Conservation (phyloP, 805 yeast genomes). For the Saccharomycodes ludwigii region DNA sequence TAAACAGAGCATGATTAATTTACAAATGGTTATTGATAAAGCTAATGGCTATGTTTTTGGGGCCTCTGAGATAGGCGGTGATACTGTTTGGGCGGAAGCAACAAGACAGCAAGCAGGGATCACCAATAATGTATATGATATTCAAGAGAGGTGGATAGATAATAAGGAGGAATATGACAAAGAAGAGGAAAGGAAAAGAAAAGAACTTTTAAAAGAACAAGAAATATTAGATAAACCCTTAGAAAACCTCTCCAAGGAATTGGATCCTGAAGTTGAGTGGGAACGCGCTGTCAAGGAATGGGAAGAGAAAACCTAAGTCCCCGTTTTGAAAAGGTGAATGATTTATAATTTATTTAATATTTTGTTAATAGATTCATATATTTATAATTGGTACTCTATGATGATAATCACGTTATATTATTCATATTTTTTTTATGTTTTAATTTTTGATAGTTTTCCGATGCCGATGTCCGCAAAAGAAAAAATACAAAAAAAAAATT, state of each 20-base stretch:
- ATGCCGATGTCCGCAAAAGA: too few species aligned
- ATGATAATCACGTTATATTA: too few species aligned
- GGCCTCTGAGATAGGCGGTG: constrained; percentile 91
- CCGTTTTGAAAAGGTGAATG: too few species aligned
- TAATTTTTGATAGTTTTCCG: too few species aligned
- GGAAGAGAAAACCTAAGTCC: too few species aligned
- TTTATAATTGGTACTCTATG: too few species aligned
- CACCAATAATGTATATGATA: constrained; percentile 37
- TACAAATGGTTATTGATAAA: constrained; percentile 69
- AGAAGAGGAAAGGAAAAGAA: constrained; percentile 36
- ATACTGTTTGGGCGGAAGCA: constrained; percentile 94
- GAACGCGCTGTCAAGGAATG: constrained; percentile 49
- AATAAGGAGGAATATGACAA: constrained; percentile 68
- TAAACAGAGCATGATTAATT: constrained; percentile 78
- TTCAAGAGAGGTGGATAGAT: constrained; percentile 94
- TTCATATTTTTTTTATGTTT: too few species aligned
- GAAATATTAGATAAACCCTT: constrained; percentile 30
- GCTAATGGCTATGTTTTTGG: constrained; percentile 94
- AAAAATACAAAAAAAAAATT: too few species aligned
- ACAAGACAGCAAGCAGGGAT: constrained; percentile 61
- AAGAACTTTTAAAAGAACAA: constrained; percentile 29
- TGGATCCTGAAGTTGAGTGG: constrained; percentile 62
- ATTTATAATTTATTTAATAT: too few species aligned
- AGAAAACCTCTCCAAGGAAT: constrained; percentile 46
- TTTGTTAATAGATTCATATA: too few species aligned